These are phyloP conservation scores for Carex sylvatica DNA, from an alignment of 202 grass and related monocot genomes.

Conservation along the genomic window DNA sequence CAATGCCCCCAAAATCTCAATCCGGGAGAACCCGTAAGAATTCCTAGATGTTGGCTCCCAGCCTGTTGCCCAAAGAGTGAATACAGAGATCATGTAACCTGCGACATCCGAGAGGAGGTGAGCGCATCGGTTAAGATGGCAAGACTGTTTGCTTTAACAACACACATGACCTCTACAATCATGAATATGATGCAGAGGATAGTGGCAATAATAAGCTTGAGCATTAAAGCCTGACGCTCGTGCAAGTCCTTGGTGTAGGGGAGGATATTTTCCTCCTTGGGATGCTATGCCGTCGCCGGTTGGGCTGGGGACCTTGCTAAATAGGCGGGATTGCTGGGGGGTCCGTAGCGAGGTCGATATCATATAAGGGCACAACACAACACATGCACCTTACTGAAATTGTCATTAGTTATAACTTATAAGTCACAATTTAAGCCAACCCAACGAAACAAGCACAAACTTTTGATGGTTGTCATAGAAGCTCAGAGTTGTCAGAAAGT, in stretches of 20 bases:
- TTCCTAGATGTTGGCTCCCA: conserved; percentile 82
- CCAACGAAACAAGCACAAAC: no score
- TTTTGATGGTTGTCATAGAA: no score
- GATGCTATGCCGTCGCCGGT: conserved; percentile 55
- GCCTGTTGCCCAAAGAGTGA: conserved; percentile 85
- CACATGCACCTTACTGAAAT: no score
- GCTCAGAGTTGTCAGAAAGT: no score
- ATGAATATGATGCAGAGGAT: conserved; percentile 82
- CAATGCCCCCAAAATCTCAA: conserved; percentile 90
- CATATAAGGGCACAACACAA: no score
- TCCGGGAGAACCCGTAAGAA: conserved; percentile 86
- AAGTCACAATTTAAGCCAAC: no score
- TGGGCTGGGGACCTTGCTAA: conserved; percentile 26
- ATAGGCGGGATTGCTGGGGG: not conserved
- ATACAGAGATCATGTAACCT: conserved; percentile 79
- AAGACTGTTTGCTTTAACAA: conserved; percentile 87
- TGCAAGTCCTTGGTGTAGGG: conserved; percentile 51
- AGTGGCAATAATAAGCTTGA: conserved; percentile 71
- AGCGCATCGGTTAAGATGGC: conserved; percentile 89
- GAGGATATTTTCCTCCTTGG: conserved; percentile 50
- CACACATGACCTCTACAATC: conserved; percentile 77
- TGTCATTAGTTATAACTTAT: no score
- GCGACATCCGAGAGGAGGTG: conserved; percentile 86
- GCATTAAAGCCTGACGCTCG: conserved; percentile 69
- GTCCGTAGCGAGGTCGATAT: conserved; percentile 19